Percentiles rank a stretch among this genome's conserved stretches.
Conservation (phyloP, 2,329 filamentous ascomycete species). For the Colletotrichum gloeosporioides region DNA sequence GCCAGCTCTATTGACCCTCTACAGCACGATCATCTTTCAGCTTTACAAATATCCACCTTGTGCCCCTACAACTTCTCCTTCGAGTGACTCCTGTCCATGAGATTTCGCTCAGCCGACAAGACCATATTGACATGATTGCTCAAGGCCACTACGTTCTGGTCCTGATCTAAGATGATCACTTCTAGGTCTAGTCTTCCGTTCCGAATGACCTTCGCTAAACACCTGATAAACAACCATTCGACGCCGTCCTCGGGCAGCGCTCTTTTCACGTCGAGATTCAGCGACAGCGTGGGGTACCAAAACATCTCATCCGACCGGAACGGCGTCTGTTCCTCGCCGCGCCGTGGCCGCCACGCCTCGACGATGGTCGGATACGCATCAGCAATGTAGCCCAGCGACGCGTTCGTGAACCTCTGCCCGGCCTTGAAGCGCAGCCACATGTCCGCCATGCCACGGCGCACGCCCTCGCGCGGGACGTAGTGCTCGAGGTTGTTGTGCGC, state of each 20-base stretch:
- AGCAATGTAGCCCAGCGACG: constrained; percentile 66
- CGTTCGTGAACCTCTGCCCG: constrained; percentile 67
- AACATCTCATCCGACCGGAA: constrained; percentile 44
- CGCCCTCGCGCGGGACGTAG: constrained; percentile 13
- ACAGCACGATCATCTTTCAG: not conserved
- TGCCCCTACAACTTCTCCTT: not conserved
- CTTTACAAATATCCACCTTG: not conserved
- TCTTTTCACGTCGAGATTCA: constrained; percentile 82
- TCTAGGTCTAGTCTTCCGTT: constrained; percentile 80
- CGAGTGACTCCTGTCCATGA: constrained; percentile 10
- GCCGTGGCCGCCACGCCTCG: constrained; percentile 50
- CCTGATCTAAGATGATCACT: constrained; percentile 65
- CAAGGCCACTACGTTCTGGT: constrained; percentile 34
- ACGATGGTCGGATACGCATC: constrained; percentile 74
- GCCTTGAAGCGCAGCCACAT: constrained; percentile 71
- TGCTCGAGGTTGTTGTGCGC: constrained; percentile 31
- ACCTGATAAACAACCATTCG: constrained; percentile 74
- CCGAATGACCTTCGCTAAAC: constrained; percentile 68
- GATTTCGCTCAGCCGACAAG: constrained; percentile 21
- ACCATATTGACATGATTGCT: constrained; percentile 24
- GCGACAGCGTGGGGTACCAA: constrained; percentile 79
- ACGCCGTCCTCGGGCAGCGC: constrained; percentile 69
- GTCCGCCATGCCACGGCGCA: constrained; percentile 43
- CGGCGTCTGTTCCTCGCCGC: constrained; percentile 33
- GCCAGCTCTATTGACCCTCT: not conserved